phyloP scores from a whole-genome alignment of 768 basidiomycete genomes.

The Hebeloma cylindrosporum region DNA sequence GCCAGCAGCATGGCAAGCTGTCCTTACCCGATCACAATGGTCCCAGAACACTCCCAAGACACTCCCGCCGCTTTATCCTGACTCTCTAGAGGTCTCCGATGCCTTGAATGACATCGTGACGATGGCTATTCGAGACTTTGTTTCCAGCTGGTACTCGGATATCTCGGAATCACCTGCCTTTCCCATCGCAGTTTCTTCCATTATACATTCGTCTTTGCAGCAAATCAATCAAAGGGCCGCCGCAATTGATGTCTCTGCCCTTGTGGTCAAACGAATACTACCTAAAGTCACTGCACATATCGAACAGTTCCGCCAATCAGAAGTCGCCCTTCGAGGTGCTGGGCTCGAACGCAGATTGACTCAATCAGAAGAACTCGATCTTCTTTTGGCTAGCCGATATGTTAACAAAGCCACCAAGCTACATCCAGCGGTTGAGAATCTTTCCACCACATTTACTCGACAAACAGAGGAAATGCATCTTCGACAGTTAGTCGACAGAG shows the following conservation, averaged over 20 bases:
- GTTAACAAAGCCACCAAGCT: constrained; percentile 66
- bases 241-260: constrained; percentile 66
- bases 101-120: constrained; percentile 77
- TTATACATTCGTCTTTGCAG: constrained; percentile 66
- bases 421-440: constrained; percentile 85
- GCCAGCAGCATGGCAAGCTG: constrained; percentile 93
- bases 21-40: constrained; percentile 88
- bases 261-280: constrained; percentile 80
- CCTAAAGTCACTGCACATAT: constrained; percentile 90
- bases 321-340: constrained; percentile 80
- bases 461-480: constrained; percentile 91
- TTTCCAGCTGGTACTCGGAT: constrained; percentile 84
- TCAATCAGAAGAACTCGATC: constrained; percentile 87
- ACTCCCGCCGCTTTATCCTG: constrained; percentile 65
- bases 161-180: constrained; percentile 88
- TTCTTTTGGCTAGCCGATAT: constrained; percentile 82
- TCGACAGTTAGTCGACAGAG: constrained; percentile 62
- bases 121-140: constrained; percentile 85
- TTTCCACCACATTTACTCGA: constrained; percentile 84
- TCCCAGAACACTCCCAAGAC: constrained; percentile 68
- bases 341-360: constrained; percentile 80
- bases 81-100: constrained; percentile 64
- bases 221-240: constrained; percentile 56
- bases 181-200: constrained; percentile 76
- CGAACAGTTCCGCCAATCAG: constrained; percentile 88